phyloP scores from a whole-genome alignment of 257 asterid species.

The Ajuga chamaepitys region DNA sequence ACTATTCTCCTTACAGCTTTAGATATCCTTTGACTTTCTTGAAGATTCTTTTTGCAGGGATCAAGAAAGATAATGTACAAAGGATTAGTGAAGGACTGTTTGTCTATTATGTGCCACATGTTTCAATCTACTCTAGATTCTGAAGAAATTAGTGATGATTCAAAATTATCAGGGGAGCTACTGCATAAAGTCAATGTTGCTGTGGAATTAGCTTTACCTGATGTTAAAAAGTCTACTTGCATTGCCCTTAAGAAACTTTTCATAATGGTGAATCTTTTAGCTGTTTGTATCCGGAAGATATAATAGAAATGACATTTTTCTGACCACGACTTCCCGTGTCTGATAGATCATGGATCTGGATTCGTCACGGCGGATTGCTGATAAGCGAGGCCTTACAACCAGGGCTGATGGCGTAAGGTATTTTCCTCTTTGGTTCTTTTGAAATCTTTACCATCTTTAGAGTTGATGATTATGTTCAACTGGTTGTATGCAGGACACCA shows the following conservation, averaged over 20 bases:
- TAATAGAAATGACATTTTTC: conserved; percentile 8
- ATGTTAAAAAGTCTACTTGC: conserved; percentile 43
- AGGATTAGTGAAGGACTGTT: conserved; percentile 52
- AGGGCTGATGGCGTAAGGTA: conserved; percentile 87
- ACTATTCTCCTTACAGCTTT: background rate
- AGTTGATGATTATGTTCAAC: conserved; percentile 6
- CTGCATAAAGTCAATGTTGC: conserved; percentile 26
- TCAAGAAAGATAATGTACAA: conserved; percentile 71
- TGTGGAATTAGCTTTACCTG: conserved; percentile 54
- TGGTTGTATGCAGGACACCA: conserved; percentile 56
- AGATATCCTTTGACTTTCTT: conserved; percentile 11
- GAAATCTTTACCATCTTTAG: background rate
- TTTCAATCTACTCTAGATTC: conserved; percentile 23
- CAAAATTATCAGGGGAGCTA: conserved; percentile 23
- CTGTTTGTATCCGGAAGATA: conserved; percentile 16
- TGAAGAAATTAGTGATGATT: conserved; percentile 25
- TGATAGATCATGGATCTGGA: conserved; percentile 78
- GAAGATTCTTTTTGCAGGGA: conserved; percentile 45
- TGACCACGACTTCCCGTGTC: conserved; percentile 16
- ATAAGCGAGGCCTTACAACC: conserved; percentile 58
- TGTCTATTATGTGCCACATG: conserved; percentile 39
- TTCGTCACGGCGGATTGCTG: conserved; percentile 55
- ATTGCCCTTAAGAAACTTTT: conserved; percentile 51
- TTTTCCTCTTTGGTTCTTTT: background rate
- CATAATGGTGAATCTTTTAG: conserved; percentile 43